Evolutionary conservation across 1,139 yeast genomes (phyloP), one percentile per base, ranked within the genome.

Genomic region (Meyerozyma carpophila): DNA sequence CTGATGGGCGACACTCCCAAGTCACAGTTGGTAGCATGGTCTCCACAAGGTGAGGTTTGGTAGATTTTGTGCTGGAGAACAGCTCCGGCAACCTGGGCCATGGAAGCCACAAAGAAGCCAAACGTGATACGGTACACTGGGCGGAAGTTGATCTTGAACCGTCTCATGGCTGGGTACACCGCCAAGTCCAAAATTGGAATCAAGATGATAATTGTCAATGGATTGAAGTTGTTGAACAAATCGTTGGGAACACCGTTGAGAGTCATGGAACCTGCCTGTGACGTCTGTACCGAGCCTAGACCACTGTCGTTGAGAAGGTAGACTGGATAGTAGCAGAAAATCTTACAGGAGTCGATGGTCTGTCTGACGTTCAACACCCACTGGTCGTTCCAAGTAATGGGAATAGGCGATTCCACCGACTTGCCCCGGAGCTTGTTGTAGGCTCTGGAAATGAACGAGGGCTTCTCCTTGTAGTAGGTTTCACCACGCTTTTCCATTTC

Each of bases 191-290:
- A 70, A 47, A 83, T 67, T 46, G 90, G 90, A 51, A 83, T 81
- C 50, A 81, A 65, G 24, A 82, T 64, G 51, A 83, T 78, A 48
- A 83, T 79, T 16, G 87, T 78, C 51, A 84, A 68, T 28, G 89
- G 84, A 57, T 83, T 83, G 62, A 84, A 79, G 51, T 81, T 82
- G 59, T 74, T 77, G 60, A 82, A 77, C 57, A 83, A 71, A 68
- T 82, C 90, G 55, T 83, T 83, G 50, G 90, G 90, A 50, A 83
- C 77, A 45, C 88, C 87, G 43, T 80, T 71, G 27, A 81, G 71
- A 28, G 76, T 66, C 85, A 83, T 79, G 28, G 84, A 74, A 45
- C 82, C 83, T 39, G 87, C 82, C 56, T 81, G 85, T 7, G 82
- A 79, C 46, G 78, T 80, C 59, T 80, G 81, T 43, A 80, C 72